Base-by-base conservation (phyloP, 1,139 yeast genomes). In the Tardiomyces blankii region DNA sequence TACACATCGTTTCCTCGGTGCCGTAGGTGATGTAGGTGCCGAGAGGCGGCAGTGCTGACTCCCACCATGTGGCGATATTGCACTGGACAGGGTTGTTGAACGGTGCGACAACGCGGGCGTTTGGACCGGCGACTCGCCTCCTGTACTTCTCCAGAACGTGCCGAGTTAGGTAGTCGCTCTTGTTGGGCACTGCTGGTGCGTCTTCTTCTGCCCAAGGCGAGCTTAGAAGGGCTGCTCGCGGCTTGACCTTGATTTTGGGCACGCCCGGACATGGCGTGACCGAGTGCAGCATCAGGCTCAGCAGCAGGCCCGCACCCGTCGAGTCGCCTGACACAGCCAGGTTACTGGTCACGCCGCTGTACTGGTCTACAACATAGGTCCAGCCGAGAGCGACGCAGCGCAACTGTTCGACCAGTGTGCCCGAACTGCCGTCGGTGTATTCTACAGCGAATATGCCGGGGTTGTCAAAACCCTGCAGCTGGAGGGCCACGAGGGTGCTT, bases 371-470 rank as follows among this genome's bases (percentile, higher is more conserved):
- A 1, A 62, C 56, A 42, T 59, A 54, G 18, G 53, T 48, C 67
- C 69, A 68, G 0, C 60, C 62, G 1, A 49, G 49, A 2, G 62
- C 48, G 35, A 30, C 35, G 35, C 11, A 3, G 3, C 35, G 35
- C 9, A 30, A 9, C 35, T 30, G 35, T 5, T 4, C 11, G 13
- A 55, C 51, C 35, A 30, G 16, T 4, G 35, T 14, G 16, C 16
- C 11, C 16, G n/a, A 4, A 11, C 11, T 5, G n/a, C 55, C 50
- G 9, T 55, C 54, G 19, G 58, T 57, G 43, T 64, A 55, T 28
- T 65, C 63, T n/a, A 64, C 51, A 2, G 68, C 60, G 45, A 66
- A 66, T 7, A 70, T 57, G 0, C 65, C 66, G 1, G 74, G 74
- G 47, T 65, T 68, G 32, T 60, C 54, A 47, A 70, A 69, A 2